Evolutionary conservation across 306 rosid genomes (phyloP).

Genomic region (barrel medic (Medicago truncatula)): MtrunA17r5.0-ANR NC_053043.1:43219001-43219500

Average conservation of each 20-base stretch:
- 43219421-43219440: too few species aligned
- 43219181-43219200: slow-evolving; percentile 58
- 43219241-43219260: slow-evolving; percentile 20
- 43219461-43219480: too few species aligned
- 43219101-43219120: slow-evolving; percentile 29
- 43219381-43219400: too few species aligned
- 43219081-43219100: slow-evolving; percentile 14
- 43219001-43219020: slow-evolving; percentile 67
- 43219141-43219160: slow-evolving; percentile 77
- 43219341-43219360: too few species aligned
- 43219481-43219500: too few species aligned
- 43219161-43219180: slow-evolving; percentile 59
- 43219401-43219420: too few species aligned
- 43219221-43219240: slow-evolving; percentile 31
- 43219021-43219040: slow-evolving; percentile 53
- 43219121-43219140: slow-evolving; percentile 49
- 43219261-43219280: background rate
- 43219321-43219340: too few species aligned
- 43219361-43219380: too few species aligned
- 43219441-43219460: too few species aligned
- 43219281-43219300: too few species aligned
- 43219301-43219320: too few species aligned
- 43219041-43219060: slow-evolving; percentile 41
- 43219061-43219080: slow-evolving; percentile 16
- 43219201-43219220: slow-evolving; percentile 74